These are phyloP conservation scores for Xylaria palmicola DNA, from an alignment of 495 filamentous ascomycete species.

Conservation along the genomic window DNA sequence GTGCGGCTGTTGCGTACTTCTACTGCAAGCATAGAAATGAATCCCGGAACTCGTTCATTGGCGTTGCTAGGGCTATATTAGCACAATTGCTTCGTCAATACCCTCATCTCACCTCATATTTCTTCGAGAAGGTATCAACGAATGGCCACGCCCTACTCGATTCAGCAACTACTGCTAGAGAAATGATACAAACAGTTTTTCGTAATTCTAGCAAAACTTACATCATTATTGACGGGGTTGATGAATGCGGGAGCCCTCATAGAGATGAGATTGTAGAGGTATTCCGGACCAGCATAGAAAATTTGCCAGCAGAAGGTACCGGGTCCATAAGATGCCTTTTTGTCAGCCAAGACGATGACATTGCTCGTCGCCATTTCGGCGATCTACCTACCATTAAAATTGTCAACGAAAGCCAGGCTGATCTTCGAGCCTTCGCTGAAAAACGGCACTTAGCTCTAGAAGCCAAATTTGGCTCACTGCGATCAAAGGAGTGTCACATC, in stretches of 20 bases:
- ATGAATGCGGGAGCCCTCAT: constrained; percentile 35
- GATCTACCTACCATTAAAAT: not conserved
- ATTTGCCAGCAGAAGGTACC: not conserved
- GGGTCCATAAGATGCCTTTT: not conserved
- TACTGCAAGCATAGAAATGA: constrained; percentile 36
- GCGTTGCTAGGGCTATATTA: constrained; percentile 29
- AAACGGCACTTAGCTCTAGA: not conserved
- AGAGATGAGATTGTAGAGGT: constrained; percentile 20
- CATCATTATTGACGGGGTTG: constrained; percentile 43
- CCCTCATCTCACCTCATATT: constrained; percentile 21
- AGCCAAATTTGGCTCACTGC: not conserved
- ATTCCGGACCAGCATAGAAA: constrained; percentile 13
- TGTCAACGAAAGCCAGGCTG: not conserved
- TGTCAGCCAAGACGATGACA: not conserved
- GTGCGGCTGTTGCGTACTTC: constrained; percentile 26
- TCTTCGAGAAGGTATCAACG: constrained; percentile 27
- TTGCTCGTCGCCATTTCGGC: not conserved
- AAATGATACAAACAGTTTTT: constrained; percentile 19
- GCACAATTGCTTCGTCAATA: constrained; percentile 33
- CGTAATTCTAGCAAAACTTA: constrained; percentile 18
- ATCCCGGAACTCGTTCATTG: constrained; percentile 25
- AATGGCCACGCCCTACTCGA: constrained; percentile 24
- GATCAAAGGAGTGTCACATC: not conserved
- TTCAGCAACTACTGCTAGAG: constrained; percentile 1
- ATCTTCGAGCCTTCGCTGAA: not conserved